These are phyloP conservation scores for Stagonosporopsis cucurbitacearum DNA, from an alignment of 2,329 filamentous ascomycete genomes.

Conservation along the genomic window DNA sequence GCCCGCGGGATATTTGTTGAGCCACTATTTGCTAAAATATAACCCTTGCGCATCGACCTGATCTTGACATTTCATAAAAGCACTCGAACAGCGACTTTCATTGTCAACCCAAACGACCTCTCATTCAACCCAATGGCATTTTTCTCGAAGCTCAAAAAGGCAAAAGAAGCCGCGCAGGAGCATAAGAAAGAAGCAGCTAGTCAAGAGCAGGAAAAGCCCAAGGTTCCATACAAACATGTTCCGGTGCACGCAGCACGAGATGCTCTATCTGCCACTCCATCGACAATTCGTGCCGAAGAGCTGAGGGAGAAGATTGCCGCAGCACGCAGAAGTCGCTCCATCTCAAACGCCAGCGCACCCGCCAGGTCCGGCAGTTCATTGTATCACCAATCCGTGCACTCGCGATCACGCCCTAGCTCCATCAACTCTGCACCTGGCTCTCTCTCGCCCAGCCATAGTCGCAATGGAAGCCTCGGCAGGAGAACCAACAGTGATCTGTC, in stretches of 20 bases:
- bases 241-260: constrained; percentile 39
- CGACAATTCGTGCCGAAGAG: constrained; percentile 23
- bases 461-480: constrained; percentile 12
- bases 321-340: constrained; percentile 21
- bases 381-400: constrained; percentile 8
- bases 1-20: constrained; percentile 14
- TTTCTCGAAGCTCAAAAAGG: constrained; percentile 41
- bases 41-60: not conserved
- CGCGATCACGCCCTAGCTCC: constrained; percentile 18
- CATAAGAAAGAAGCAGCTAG: constrained; percentile 28
- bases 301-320: constrained; percentile 26
- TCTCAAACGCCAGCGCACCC: constrained; percentile 8
- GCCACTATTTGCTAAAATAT: constrained; percentile 16
- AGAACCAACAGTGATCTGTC: constrained; percentile 26
- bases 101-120: not conserved
- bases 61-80: constrained; percentile 1
- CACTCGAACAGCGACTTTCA: not conserved
- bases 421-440: constrained; percentile 13
- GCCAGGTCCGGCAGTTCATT: not conserved
- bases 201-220: constrained; percentile 25
- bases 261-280: constrained; percentile 26
- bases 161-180: constrained; percentile 37
- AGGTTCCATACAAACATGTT: constrained; percentile 34
- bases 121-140: constrained; percentile 35
- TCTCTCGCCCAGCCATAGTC: constrained; percentile 14